These are phyloP conservation scores for Exophiala xenobiotica DNA, from an alignment of 2,329 filamentous ascomycete genomes.

Conservation along the genomic window DNA sequence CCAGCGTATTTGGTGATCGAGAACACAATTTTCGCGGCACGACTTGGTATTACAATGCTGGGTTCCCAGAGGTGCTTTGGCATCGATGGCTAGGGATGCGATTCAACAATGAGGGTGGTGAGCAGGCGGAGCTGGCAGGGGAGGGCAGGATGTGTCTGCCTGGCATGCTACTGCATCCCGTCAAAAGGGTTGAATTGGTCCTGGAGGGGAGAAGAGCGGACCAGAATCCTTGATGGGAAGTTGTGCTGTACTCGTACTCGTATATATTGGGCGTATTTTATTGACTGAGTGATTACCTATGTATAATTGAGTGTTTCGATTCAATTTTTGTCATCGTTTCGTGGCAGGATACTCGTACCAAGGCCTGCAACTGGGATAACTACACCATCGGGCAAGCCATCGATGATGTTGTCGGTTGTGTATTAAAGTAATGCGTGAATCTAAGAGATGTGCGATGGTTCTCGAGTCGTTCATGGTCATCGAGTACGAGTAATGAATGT, in stretches of 20 bases:
- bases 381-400: too few relatives aligned
- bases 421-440: too few relatives aligned
- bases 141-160: slow-evolving; percentile 89
- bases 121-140: slow-evolving; percentile 69
- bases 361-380: too few relatives aligned
- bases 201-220: slow-evolving; percentile 31
- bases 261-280: neutral
- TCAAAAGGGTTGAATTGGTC: slow-evolving; percentile 69
- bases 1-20: slow-evolving; percentile 74
- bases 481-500: too few relatives aligned
- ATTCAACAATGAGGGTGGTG: slow-evolving; percentile 75
- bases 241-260: neutral
- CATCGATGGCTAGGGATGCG: slow-evolving; percentile 80
- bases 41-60: slow-evolving; percentile 88
- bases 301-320: too few relatives aligned
- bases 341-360: too few relatives aligned
- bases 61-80: slow-evolving; percentile 79
- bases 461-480: too few relatives aligned
- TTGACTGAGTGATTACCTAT: neutral
- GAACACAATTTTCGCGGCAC: slow-evolving; percentile 87
- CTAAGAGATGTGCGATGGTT: too few relatives aligned
- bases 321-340: too few relatives aligned
- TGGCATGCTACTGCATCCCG: slow-evolving; percentile 83
- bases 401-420: too few relatives aligned
- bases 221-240: slow-evolving; percentile 6